A percentile compares a stretch with the other conserved stretches of the same genome.
phyloP scores from a whole-genome alignment of 176 grass and related monocot genomes.

The Rhipidocladum racemiflorum region DNA sequence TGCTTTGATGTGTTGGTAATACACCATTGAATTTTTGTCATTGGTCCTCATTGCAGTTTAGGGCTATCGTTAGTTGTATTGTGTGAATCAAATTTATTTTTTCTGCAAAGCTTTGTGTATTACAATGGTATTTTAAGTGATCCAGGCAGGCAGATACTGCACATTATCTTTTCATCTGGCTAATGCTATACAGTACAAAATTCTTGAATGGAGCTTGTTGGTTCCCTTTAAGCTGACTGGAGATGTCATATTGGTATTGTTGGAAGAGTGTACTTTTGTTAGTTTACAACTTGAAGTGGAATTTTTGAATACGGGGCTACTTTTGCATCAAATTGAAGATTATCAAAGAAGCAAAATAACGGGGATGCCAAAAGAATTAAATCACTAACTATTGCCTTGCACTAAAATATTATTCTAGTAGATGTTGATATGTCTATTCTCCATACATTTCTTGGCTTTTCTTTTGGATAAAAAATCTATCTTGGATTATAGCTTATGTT shows the following conservation, averaged over 20 bases:
- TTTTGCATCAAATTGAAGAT: not conserved
- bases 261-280: not conserved
- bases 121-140: not conserved
- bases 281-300: not conserved
- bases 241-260: not conserved
- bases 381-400: not conserved
- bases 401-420: not conserved
- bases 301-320: not conserved
- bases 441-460: slow-evolving; percentile 22
- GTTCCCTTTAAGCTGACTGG: slow-evolving; percentile 4
- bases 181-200: not conserved
- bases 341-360: slow-evolving; percentile 20
- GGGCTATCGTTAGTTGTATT: not conserved
- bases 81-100: not conserved
- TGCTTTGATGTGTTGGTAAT: slow-evolving; percentile 1
- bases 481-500: too few relatives aligned
- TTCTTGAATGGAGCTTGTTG: not conserved
- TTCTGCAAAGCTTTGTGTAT: not conserved
- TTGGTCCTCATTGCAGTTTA: not conserved
- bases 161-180: not conserved
- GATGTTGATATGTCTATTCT: slow-evolving; percentile 7
- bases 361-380: not conserved
- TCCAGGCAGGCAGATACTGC: not conserved
- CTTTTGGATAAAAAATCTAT: not conserved
- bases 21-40: not conserved